A percentile compares a stretch with the other conserved stretches of the same genome.
Conservation (phyloP, 2,329 filamentous ascomycete genomes). For the Samsoniella hepiali region DNA sequence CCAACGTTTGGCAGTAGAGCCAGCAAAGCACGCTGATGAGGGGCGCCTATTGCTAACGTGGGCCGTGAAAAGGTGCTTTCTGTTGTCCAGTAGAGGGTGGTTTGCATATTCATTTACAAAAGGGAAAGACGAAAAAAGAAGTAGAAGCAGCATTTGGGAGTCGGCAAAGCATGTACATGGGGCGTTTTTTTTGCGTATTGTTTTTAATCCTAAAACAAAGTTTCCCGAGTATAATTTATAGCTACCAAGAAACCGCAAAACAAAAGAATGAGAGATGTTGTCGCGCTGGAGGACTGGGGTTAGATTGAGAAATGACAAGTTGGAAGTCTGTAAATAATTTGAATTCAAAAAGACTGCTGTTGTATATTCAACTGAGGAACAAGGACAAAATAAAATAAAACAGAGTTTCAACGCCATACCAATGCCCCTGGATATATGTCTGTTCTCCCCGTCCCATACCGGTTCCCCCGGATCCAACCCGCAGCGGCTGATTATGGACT, state of each 20-base stretch:
- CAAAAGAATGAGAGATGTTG: not conserved
- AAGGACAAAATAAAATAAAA: slow-evolving; percentile 5
- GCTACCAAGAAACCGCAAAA: slow-evolving; percentile 5
- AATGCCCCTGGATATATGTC: slow-evolving; percentile 10
- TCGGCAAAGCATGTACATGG: slow-evolving; percentile 17
- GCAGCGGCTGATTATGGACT: not conserved
- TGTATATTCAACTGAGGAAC: slow-evolving; percentile 3
- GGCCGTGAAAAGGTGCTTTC: too few relatives aligned
- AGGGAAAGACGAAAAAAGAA: not conserved
- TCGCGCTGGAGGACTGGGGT: not conserved
- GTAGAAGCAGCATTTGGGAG: not conserved
- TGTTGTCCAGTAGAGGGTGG: not conserved
- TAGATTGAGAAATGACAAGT: not conserved
- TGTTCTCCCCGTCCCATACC: not conserved
- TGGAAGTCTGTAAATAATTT: not conserved
- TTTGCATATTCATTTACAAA: not conserved
- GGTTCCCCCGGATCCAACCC: not conserved
- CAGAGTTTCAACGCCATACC: slow-evolving; percentile 8
- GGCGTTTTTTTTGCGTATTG: slow-evolving; percentile 15
- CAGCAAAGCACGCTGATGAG: not conserved
- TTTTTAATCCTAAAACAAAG: not conserved
- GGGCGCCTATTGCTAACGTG: not conserved
- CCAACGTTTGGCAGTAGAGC: slow-evolving; percentile 86
- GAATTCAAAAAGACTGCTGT: slow-evolving; percentile 3
- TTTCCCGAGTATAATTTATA: slow-evolving; percentile 12